phyloP scores from a whole-genome alignment of 1,284 basidiomycete genomes.

The Irpex sp. region DNA sequence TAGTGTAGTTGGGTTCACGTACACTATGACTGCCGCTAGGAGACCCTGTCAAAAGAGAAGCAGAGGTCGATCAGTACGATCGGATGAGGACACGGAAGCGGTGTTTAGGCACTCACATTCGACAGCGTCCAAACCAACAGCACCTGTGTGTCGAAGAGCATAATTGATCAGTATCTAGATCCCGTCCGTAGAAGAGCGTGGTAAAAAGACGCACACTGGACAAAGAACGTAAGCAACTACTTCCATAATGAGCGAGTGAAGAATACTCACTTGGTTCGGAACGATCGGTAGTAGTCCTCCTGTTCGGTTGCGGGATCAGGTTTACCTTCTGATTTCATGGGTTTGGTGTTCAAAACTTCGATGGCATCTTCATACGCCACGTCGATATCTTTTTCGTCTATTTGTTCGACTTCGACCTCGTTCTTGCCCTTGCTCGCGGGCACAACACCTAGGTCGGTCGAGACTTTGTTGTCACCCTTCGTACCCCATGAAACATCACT shows the following conservation, averaged over 20 bases:
- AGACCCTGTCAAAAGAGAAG: conserved; percentile 42
- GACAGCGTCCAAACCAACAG: conserved; percentile 80
- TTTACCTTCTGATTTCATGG: conserved; percentile 62
- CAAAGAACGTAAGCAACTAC: background rate
- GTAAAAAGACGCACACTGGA: conserved; percentile 8
- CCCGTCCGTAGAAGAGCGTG: background rate
- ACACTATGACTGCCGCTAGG: conserved; percentile 70
- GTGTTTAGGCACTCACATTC: conserved; percentile 46
- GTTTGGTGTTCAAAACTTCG: conserved; percentile 67
- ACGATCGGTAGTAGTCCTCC: conserved; percentile 86
- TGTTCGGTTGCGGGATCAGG: conserved; percentile 66
- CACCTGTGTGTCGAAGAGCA: conserved; percentile 33
- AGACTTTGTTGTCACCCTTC: conserved; percentile 84
- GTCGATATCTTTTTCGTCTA: conserved; percentile 82
- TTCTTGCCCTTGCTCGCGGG: conserved; percentile 40
- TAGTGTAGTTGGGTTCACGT: conserved; percentile 13
- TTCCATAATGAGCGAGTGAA: background rate
- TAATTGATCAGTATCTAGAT: conserved; percentile 2
- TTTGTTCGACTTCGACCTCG: conserved; percentile 77
- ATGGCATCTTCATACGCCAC: conserved; percentile 83
- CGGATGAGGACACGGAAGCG: background rate
- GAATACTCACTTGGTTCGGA: conserved; percentile 74
- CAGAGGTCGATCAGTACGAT: conserved; percentile 6
- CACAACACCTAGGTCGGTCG: conserved; percentile 83
- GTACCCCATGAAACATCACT: conserved; percentile 85